Evolutionary conservation across 2,329 filamentous ascomycete species (phyloP), one percentile per base, ranked within the genome.

Genomic region (Diaporthe capsici): DNA sequence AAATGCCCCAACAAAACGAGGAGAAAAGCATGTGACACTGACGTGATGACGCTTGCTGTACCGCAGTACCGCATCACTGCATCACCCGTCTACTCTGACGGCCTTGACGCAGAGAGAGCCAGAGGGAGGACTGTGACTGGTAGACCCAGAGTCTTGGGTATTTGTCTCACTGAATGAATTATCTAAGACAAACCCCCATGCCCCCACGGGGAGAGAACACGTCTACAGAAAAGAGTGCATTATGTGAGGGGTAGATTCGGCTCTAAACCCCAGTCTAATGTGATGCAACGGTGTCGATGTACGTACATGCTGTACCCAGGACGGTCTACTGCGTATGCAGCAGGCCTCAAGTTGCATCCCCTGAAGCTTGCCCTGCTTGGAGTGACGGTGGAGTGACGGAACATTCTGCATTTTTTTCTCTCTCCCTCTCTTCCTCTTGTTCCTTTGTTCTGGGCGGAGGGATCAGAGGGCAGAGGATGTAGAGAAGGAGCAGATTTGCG

Each of bases 101-200:
- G 22, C 25, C 28, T 3, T 31, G 25, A 34, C 15, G 37, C 53
- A n/a, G 4, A n/a, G 3, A 47, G 2, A 17, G 5, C 1, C 13
- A 22, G 60, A n/a, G 7, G 25, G n/a, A 34, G 28, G 28, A 53
- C 10, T 39, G 13, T 42, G 31, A 68, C 31, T 68, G 47, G 65
- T n/a, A 53, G 65, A 37, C 6, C 15, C n/a, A 13, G 22, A 42
- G 17, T 28, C 15, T 39, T 39, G 51, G 65, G n/a, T 20, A 55
- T 42, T 70, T 42, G 34, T 70, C 47, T 15, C 34, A 34, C 49
- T 5, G 10, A 70, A 42, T 13, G 8, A 70, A 70, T 70, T 55
- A 70, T 55, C 65, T 70, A 70, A 70, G 49, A 70, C 65, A 55
- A 70, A 70, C 65, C 65, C 65, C 65, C 65, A 55, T 39, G 17